phyloP scores from a whole-genome alignment of 805 yeast species.

The Saccharomycopsis schoenii region DNA sequence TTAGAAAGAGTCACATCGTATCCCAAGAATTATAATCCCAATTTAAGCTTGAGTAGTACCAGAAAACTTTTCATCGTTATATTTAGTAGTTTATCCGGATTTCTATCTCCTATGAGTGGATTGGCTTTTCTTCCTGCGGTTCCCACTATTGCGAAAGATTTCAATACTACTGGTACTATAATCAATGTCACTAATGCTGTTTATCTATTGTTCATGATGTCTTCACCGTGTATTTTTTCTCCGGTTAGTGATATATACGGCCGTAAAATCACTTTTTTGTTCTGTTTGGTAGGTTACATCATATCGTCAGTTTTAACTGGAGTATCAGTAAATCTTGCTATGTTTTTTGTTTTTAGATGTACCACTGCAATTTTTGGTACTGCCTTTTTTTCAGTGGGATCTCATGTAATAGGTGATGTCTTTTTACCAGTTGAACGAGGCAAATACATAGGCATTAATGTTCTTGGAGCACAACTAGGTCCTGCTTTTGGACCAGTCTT shows the following conservation, averaged over 20 bases:
- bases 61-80: slow-evolving; percentile 22
- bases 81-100: slow-evolving; percentile 31
- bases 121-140: slow-evolving; percentile 44
- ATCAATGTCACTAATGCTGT: slow-evolving; percentile 42
- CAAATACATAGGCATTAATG: slow-evolving; percentile 37
- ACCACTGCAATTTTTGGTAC: slow-evolving; percentile 46
- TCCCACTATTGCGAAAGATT: slow-evolving; percentile 35
- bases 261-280: slow-evolving; percentile 33
- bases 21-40: slow-evolving; percentile 16
- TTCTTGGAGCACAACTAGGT: slow-evolving; percentile 44
- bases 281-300: slow-evolving; percentile 29
- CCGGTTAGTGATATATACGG: slow-evolving; percentile 50
- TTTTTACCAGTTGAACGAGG: slow-evolving; percentile 43
- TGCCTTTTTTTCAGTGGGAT: slow-evolving; percentile 45
- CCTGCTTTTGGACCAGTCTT: slow-evolving; percentile 43
- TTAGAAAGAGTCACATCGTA: slow-evolving; percentile 6
- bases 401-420: slow-evolving; percentile 41
- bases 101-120: slow-evolving; percentile 35
- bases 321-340: slow-evolving; percentile 39
- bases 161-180: slow-evolving; percentile 36
- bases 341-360: slow-evolving; percentile 44
- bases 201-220: slow-evolving; percentile 41
- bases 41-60: slow-evolving; percentile 3
- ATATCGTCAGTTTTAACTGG: slow-evolving; percentile 31
- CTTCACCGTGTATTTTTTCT: slow-evolving; percentile 40